Percentiles rank a stretch among this genome's conserved stretches.
Evolutionary conservation across 768 basidiomycete genomes (phyloP).

Genomic region (Pleurotus citrinopileatus): DNA sequence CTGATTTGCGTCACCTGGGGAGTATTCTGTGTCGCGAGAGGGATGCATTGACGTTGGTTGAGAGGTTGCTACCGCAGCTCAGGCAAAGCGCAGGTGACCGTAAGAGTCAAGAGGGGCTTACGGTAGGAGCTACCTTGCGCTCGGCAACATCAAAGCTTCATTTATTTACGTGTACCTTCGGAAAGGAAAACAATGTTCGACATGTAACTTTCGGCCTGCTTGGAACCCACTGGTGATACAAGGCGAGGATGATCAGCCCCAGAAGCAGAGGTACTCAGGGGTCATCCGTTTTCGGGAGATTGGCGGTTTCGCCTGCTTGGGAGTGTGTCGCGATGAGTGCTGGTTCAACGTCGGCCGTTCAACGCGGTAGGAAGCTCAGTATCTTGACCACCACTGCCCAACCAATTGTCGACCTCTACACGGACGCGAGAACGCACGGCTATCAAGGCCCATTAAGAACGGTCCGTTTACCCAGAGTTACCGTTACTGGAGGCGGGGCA

Average conservation of each 20-base stretch:
- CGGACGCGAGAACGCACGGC: conserved; percentile 39
- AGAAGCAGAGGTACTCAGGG: too few species aligned
- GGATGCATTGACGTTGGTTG: conserved; percentile 35
- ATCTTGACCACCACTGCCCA: conserved; percentile 10
- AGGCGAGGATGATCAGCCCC: too few species aligned
- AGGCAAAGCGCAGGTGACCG: not conserved
- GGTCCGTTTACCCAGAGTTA: conserved; percentile 59
- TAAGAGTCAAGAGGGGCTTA: too few species aligned
- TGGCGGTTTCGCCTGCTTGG: not conserved
- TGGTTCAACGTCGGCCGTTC: not conserved
- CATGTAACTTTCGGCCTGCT: too few species aligned
- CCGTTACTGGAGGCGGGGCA: conserved; percentile 59
- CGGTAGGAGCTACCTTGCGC: too few species aligned
- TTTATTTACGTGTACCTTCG: too few species aligned
- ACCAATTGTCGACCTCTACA: conserved; percentile 29
- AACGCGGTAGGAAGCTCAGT: conserved; percentile 10
- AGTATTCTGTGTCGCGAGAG: conserved; percentile 41
- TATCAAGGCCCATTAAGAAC: conserved; percentile 43
- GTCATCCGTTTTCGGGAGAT: not conserved
- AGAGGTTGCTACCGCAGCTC: too few species aligned
- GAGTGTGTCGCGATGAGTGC: not conserved
- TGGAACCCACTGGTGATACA: too few species aligned
- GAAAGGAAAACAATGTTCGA: too few species aligned
- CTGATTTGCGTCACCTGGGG: conserved; percentile 30
- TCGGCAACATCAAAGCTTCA: too few species aligned